Base-by-base conservation (phyloP, 2,329 filamentous ascomycete genomes). In the Penicillium sp. region DNA sequence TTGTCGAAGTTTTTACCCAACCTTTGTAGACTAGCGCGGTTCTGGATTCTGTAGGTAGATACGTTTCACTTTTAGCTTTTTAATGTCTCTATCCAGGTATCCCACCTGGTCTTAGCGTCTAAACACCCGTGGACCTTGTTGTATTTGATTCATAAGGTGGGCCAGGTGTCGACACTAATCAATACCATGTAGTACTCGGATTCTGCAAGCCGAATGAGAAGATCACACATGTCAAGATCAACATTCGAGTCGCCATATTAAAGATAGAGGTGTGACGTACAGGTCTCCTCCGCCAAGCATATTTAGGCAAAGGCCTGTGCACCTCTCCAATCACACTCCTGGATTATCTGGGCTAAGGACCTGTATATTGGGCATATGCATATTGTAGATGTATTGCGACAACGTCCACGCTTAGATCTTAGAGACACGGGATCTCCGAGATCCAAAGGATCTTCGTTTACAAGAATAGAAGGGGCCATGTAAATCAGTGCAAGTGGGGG, bases 161-260 rank as follows among this genome's bases (percentile, higher is more conserved):
- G 32, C 43, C n/a, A 20, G 5, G 18, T 29, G 13, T 35, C 13
- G 13, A 52, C 24, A 14, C 24, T 18, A 29, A 29, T 18, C 3
- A 26, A 31, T 44, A 29, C 16, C 9, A 44, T 8, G 42, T 13
- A 13, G 20, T 37, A 18, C 9, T 44, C 14, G 16, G 40, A 18
- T 26, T 11, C 26, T 26, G 31, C 49, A 24, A 42, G 39, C 8
- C 39, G 20, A 53, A 53, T 48, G 29, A 42, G 20, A 26, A 26
- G 14, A 18, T 39, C 51, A 37, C 51, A 49, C 50, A 53, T 49
- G 52, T 54, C 37, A 26, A 50, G 13, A 14, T n/a, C 13, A 35
- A 24, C 13, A 50, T 39, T 20, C 34, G 18, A 31, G 11, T 32
- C 5, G 6, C 14, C 20, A 38, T 24, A 48, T 35, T 10, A 13